A percentile compares a stretch with the other conserved stretches of the same genome.
Conservation (phyloP, 179 eudicot species). For the Camellia oleifera region DNA sequence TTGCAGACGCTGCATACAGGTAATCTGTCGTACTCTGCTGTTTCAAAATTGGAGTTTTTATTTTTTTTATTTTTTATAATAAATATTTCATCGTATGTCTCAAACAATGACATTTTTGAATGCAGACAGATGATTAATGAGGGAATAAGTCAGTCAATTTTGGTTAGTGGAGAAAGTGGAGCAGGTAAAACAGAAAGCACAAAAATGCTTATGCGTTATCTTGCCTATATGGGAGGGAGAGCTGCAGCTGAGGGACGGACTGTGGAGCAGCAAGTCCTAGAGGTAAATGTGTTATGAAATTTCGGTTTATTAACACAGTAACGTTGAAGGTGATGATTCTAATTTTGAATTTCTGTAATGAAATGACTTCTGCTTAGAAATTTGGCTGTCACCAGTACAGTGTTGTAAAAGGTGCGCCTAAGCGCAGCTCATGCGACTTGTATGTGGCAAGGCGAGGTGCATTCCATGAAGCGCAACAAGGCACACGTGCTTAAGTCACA, state of each 20-base stretch:
- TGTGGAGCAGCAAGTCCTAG: conserved; percentile 95
- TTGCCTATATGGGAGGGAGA: conserved; percentile 92
- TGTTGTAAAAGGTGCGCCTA: too few relatives aligned
- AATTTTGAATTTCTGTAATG: background rate
- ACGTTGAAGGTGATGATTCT: background rate
- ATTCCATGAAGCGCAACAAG: too few relatives aligned
- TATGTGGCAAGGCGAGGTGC: too few relatives aligned
- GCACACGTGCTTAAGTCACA: too few relatives aligned
- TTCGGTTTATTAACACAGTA: background rate
- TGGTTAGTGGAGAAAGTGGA: conserved; percentile 99
- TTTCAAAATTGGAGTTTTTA: conserved; percentile 15
- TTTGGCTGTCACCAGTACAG: background rate
- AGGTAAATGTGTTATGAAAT: conserved; percentile 35
- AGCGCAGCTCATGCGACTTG: too few relatives aligned
- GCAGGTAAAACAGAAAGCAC: conserved; percentile 98
- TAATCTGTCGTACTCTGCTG: conserved; percentile 19
- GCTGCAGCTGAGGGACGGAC: conserved; percentile 57
- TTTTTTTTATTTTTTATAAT: too few relatives aligned
- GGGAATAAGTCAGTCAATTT: conserved; percentile 82
- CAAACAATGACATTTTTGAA: conserved; percentile 18
- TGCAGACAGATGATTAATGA: conserved; percentile 85
- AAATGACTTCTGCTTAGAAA: background rate
- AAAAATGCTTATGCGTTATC: conserved; percentile 89
- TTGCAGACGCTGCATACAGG: conserved; percentile 96
- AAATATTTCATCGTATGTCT: conserved; percentile 12